Evolutionary conservation across 805 yeast species (phyloP).

Genomic region (Candida krabiensis): DNA sequence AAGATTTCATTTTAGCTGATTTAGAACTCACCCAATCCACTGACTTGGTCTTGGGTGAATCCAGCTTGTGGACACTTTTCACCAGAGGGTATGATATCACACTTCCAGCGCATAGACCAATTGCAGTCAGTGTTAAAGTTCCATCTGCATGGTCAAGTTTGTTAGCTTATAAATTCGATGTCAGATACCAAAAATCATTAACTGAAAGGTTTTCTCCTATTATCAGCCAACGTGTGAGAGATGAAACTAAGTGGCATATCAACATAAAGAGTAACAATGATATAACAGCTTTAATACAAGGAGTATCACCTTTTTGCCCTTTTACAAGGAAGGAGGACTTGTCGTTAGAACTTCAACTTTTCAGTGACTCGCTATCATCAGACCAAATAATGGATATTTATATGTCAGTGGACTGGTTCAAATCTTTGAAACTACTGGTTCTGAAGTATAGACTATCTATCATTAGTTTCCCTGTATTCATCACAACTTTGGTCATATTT

Average conservation of each 20-base stretch:
- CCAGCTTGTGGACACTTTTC: constrained; percentile 39
- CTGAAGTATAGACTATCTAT: constrained; percentile 76
- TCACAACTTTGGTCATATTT: constrained; percentile 50
- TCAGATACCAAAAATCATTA: constrained; percentile 28
- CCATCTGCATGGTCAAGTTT: constrained; percentile 63
- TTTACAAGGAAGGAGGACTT: constrained; percentile 24
- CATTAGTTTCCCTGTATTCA: constrained; percentile 66
- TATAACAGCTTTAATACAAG: constrained; percentile 50
- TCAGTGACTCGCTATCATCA: constrained; percentile 42
- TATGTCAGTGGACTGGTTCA: constrained; percentile 50
- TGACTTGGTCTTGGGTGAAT: constrained; percentile 29
- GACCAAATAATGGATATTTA: constrained; percentile 39
- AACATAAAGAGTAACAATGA: constrained; percentile 42
- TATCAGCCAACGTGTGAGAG: constrained; percentile 62
- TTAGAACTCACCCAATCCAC: constrained; percentile 27
- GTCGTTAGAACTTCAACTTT: constrained; percentile 43
- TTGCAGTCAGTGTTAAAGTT: constrained; percentile 48
- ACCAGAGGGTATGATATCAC: constrained; percentile 39
- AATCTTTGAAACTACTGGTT: constrained; percentile 66
- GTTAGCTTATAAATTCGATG: constrained; percentile 46
- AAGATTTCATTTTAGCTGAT: constrained; percentile 41
- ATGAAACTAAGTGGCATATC: constrained; percentile 81
- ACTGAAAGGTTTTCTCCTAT: constrained; percentile 54
- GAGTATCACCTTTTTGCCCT: constrained; percentile 58
- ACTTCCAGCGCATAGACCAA: constrained; percentile 43